phyloP scores from a whole-genome alignment of 2,329 filamentous ascomycete species.

The Aspergillus flavus region DNA sequence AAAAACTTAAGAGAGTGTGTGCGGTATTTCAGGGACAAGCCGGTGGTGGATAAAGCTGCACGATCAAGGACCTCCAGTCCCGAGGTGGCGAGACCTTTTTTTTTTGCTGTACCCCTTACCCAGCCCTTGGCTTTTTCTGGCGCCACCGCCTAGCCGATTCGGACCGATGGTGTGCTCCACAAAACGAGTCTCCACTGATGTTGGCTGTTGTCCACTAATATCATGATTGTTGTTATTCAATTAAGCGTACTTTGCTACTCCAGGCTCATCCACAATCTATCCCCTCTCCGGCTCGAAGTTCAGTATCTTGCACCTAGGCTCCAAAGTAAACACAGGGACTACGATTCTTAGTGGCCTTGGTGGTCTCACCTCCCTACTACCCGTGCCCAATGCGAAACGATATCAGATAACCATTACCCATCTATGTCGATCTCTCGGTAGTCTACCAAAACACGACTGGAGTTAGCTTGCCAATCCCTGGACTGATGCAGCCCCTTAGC shows the following conservation, averaged over 20 bases:
- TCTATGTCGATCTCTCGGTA: too few species aligned
- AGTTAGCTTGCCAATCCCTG: too few species aligned
- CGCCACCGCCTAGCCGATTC: constrained; percentile 38
- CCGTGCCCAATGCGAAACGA: not conserved
- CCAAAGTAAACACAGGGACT: not conserved
- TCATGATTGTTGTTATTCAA: not conserved
- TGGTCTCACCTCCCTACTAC: not conserved
- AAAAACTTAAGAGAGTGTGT: not conserved
- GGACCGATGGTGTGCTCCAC: constrained; percentile 20
- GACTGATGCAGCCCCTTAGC: too few species aligned
- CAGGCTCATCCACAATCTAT: not conserved
- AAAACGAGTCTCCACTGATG: not conserved
- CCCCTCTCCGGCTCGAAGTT: not conserved
- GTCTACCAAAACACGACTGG: too few species aligned
- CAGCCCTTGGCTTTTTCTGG: constrained; percentile 25
- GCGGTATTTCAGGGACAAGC: constrained; percentile 25
- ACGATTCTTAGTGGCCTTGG: not conserved
- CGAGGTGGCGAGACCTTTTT: constrained; percentile 39
- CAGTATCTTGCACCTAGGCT: not conserved
- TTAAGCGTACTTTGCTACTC: not conserved
- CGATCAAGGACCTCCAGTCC: constrained; percentile 27
- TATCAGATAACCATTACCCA: not conserved
- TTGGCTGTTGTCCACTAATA: constrained; percentile 7
- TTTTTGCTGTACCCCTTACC: constrained; percentile 19
- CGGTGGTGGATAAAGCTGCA: constrained; percentile 15